Evolutionary conservation across 2,329 filamentous ascomycete genomes (phyloP).

Genomic region (Plenodomus lindquistii): DNA sequence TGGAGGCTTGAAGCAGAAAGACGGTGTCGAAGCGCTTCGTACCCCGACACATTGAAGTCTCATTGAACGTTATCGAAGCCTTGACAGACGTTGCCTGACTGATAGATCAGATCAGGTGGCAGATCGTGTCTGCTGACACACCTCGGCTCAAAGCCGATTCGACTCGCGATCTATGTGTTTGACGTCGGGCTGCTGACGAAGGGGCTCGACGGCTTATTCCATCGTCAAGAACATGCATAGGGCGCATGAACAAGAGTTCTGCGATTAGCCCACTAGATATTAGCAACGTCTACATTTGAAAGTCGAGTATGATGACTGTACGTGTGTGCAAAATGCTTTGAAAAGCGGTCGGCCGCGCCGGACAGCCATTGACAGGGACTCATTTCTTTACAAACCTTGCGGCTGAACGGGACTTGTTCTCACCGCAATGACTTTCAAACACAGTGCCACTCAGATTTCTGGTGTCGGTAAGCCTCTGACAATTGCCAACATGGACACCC

Average conservation of each 20-base stretch:
- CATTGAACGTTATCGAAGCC: background rate
- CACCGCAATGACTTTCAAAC: constrained; percentile 4
- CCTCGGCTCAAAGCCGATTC: constrained; percentile 5
- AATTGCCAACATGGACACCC: constrained; percentile 5
- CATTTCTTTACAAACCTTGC: background rate
- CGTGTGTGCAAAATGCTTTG: background rate
- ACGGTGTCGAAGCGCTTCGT: no score
- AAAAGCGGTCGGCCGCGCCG: background rate
- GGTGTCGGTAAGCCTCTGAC: constrained; percentile 15
- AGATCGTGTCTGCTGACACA: constrained; percentile 38
- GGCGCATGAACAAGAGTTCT: constrained; percentile 1
- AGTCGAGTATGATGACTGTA: background rate
- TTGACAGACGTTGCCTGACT: no score
- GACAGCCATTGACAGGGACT: no score
- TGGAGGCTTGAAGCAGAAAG: no score
- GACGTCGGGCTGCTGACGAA: constrained; percentile 21
- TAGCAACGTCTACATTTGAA: constrained; percentile 13
- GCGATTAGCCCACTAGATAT: constrained; percentile 8
- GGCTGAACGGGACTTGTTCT: background rate
- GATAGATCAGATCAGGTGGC: background rate
- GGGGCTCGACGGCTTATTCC: constrained; percentile 20
- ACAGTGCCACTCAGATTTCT: constrained; percentile 18
- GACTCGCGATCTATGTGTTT: constrained; percentile 1
- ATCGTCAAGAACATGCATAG: constrained; percentile 2
- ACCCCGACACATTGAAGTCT: background rate